A percentile compares a stretch with the other conserved stretches of the same genome.
phyloP scores from a whole-genome alignment of 2,329 filamentous ascomycete genomes.

The Aspergillus felis region DNA sequence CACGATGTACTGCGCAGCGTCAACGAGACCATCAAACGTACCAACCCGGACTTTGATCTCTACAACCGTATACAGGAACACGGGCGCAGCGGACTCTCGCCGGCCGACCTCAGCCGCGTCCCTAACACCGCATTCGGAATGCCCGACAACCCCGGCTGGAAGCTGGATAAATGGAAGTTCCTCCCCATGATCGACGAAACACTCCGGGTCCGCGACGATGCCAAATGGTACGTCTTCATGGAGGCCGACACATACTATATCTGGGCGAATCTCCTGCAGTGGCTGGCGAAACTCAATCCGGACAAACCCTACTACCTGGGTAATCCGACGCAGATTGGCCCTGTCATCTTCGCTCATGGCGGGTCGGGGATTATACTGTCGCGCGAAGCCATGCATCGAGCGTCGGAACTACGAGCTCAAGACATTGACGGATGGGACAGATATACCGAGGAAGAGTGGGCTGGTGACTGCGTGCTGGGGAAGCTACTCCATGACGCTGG shows the following conservation, averaged over 20 bases:
- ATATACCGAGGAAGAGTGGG: constrained; percentile 42
- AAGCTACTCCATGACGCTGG: constrained; percentile 42
- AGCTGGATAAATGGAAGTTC: constrained; percentile 56
- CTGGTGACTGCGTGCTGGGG: constrained; percentile 47
- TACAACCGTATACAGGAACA: constrained; percentile 44
- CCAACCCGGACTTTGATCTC: constrained; percentile 46
- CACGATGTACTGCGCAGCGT: constrained; percentile 50
- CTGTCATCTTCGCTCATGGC: constrained; percentile 48
- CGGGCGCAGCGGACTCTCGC: constrained; percentile 39
- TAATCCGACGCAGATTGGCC: constrained; percentile 49
- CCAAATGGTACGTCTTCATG: constrained; percentile 56
- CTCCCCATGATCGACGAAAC: constrained; percentile 51
- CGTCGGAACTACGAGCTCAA: constrained; percentile 33
- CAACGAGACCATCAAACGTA: constrained; percentile 29
- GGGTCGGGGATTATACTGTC: constrained; percentile 52
- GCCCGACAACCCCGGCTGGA: constrained; percentile 45
- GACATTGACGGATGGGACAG: constrained; percentile 41
- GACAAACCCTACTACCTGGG: constrained; percentile 48
- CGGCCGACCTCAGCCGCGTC: constrained; percentile 23
- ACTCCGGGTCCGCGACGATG: constrained; percentile 39
- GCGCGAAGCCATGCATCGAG: constrained; percentile 40
- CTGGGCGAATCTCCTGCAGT: constrained; percentile 49
- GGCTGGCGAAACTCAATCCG: constrained; percentile 48
- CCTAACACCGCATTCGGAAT: constrained; percentile 33
- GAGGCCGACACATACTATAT: constrained; percentile 56